A percentile compares a stretch with the other conserved stretches of the same genome.
phyloP scores from a whole-genome alignment of 208 protist genomes.

The Trypanosoma rangeli region DNA sequence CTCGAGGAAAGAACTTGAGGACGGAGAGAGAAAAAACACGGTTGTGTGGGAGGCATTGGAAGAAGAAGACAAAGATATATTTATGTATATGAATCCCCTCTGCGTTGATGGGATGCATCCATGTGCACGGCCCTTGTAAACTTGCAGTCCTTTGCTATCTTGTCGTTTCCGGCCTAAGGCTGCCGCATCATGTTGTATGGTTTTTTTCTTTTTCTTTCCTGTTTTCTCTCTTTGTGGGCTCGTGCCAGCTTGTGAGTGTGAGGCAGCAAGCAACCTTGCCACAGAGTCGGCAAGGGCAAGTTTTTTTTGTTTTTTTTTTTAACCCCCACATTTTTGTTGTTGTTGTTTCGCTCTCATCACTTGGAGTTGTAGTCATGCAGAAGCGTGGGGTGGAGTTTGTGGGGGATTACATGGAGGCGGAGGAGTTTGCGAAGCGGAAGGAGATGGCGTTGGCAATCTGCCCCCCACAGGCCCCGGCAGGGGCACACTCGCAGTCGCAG shows the following conservation, averaged over 20 bases:
- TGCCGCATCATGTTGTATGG: background rate
- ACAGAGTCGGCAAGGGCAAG: background rate
- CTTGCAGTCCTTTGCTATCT: background rate
- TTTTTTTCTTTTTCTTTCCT: background rate
- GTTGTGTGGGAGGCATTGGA: no score
- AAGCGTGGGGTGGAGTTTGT: constrained; percentile 16
- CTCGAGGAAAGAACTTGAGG: no score
- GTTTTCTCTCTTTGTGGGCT: background rate
- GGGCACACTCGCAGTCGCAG: background rate
- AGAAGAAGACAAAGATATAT: no score
- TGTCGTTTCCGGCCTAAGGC: background rate
- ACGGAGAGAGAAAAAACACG: no score
- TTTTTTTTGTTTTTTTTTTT: background rate
- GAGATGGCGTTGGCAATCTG: background rate
- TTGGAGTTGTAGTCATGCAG: constrained; percentile 4
- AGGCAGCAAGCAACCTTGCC: background rate
- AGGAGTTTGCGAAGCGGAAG: background rate
- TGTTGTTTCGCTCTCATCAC: background rate
- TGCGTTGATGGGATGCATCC: background rate
- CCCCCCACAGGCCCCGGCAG: background rate
- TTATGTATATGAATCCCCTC: no score
- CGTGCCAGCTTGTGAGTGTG: background rate
- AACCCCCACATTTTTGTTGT: no score
- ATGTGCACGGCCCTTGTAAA: background rate
- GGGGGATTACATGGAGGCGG: background rate